phyloP scores from a whole-genome alignment of 257 asterid species.

The Scutellaria galericulata region DNA sequence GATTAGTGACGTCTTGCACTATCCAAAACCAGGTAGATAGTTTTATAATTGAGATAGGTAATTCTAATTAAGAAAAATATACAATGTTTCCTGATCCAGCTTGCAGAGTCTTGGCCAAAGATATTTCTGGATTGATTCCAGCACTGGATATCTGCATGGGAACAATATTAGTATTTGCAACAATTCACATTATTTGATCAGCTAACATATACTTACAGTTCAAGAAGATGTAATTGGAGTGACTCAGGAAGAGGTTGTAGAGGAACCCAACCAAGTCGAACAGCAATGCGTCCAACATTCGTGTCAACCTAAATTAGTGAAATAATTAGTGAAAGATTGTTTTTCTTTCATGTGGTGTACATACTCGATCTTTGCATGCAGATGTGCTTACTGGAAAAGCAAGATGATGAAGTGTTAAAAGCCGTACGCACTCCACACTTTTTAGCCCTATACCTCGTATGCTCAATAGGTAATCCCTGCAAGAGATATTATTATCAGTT shows the following conservation, averaged over 20 bases:
- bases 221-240: slow-evolving; percentile 94
- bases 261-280: slow-evolving; percentile 99
- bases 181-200: slow-evolving; percentile 14
- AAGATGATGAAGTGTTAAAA: slow-evolving; percentile 85
- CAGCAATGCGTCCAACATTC: slow-evolving; percentile 95
- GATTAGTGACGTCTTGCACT: slow-evolving; percentile 39
- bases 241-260: slow-evolving; percentile 96
- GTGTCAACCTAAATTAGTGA: slow-evolving; percentile 80
- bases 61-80: slow-evolving; percentile 38
- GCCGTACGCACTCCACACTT: slow-evolving; percentile 96
- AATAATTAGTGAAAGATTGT: slow-evolving; percentile 37
- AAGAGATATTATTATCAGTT: slow-evolving; percentile 29
- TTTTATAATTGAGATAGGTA: slow-evolving; percentile 28
- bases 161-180: slow-evolving; percentile 38
- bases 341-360: slow-evolving; percentile 21
- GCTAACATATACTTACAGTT: slow-evolving; percentile 64
- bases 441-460: slow-evolving; percentile 88
- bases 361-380: slow-evolving; percentile 32
- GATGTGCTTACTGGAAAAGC: slow-evolving; percentile 88
- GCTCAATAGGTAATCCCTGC: slow-evolving; percentile 92
- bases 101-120: slow-evolving; percentile 98
- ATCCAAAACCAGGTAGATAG: slow-evolving; percentile 27
- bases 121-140: slow-evolving; percentile 92
- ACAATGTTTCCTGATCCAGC: slow-evolving; percentile 92
- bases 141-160: slow-evolving; percentile 78